These are phyloP conservation scores for Phytophthora litchii DNA, from an alignment of 352 stramenopile species.

Conservation along the genomic window DNA sequence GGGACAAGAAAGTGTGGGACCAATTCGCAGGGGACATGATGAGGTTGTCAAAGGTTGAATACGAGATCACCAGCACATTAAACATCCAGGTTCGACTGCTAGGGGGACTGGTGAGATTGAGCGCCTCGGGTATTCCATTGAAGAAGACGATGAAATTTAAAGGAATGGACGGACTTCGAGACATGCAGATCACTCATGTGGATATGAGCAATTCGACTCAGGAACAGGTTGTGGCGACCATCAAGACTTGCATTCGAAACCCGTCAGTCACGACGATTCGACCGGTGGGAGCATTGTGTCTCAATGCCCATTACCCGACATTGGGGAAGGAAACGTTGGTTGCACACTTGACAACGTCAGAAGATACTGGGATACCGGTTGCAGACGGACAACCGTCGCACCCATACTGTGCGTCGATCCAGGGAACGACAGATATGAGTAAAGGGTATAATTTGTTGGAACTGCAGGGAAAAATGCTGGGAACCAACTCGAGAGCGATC, in stretches of 20 bases:
- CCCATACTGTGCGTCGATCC: slow-evolving; percentile 53
- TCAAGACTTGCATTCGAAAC: slow-evolving; percentile 85
- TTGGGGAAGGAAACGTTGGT: slow-evolving; percentile 48
- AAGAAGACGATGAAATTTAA: slow-evolving; percentile 62
- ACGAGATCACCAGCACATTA: slow-evolving; percentile 56
- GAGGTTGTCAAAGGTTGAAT: slow-evolving; percentile 41
- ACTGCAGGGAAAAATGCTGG: slow-evolving; percentile 70
- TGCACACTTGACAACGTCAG: slow-evolving; percentile 52
- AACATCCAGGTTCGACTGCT: slow-evolving; percentile 60
- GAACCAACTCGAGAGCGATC: slow-evolving; percentile 63
- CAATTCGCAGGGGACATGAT: slow-evolving; percentile 77
- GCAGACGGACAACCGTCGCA: slow-evolving; percentile 53
- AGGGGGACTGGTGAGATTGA: slow-evolving; percentile 54
- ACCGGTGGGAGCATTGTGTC: slow-evolving; percentile 68
- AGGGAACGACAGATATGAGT: slow-evolving; percentile 32
- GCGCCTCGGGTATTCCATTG: slow-evolving; percentile 48
- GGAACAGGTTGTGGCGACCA: slow-evolving; percentile 59
- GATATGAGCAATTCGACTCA: slow-evolving; percentile 70
- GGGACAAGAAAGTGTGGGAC: slow-evolving; percentile 63
- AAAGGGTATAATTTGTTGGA: slow-evolving; percentile 77
- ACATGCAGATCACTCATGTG: slow-evolving; percentile 67
- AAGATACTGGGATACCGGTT: slow-evolving; percentile 48
- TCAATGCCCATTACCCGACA: slow-evolving; percentile 63
- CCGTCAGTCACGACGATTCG: slow-evolving; percentile 75
- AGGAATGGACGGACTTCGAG: slow-evolving; percentile 66